Evolutionary conservation across 2,329 filamentous ascomycete genomes (phyloP).

Genomic region (Sclerotinia borealis): DNA sequence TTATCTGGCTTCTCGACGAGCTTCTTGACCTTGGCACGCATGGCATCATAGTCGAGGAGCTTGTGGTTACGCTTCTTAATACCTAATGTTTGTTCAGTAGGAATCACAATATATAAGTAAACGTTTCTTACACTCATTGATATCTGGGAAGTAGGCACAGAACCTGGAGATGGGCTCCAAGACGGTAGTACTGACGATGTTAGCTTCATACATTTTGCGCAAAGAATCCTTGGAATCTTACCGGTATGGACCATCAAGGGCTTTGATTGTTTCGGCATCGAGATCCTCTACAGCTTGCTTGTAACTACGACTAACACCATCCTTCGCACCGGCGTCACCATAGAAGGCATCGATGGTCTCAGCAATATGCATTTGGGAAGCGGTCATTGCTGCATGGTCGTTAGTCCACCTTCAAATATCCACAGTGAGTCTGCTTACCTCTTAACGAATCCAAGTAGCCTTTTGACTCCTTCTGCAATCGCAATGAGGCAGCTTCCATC

Average conservation of each 20-base stretch:
- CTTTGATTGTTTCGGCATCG: constrained; percentile 97
- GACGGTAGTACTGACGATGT: constrained; percentile 65
- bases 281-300: constrained; percentile 98
- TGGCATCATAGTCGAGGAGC: constrained; percentile 93
- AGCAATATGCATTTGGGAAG: constrained; percentile 97
- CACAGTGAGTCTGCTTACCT: constrained; percentile 45
- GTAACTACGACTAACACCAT: constrained; percentile 93
- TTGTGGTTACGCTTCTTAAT: constrained; percentile 99
- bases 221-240: constrained; percentile 32
- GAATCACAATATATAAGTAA: not conserved
- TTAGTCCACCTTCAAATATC: constrained; percentile 13
- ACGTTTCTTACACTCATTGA: constrained; percentile 74
- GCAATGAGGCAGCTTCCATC: constrained; percentile 89
- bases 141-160: constrained; percentile 97
- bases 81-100: constrained; percentile 41
- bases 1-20: constrained; percentile 98
- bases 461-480: constrained; percentile 95
- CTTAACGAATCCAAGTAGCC: constrained; percentile 93
- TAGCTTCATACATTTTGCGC: constrained; percentile 11
- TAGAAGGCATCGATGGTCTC: constrained; percentile 99
- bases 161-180: constrained; percentile 93
- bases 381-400: constrained; percentile 74
- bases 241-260: constrained; percentile 91
- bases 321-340: constrained; percentile 87
- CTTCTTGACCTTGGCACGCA: constrained; percentile 94